A percentile compares a stretch with the other conserved stretches of the same genome.
Evolutionary conservation across 2,329 filamentous ascomycete genomes (phyloP).

Genomic region (Pseudopyricularia cyperi): DNA sequence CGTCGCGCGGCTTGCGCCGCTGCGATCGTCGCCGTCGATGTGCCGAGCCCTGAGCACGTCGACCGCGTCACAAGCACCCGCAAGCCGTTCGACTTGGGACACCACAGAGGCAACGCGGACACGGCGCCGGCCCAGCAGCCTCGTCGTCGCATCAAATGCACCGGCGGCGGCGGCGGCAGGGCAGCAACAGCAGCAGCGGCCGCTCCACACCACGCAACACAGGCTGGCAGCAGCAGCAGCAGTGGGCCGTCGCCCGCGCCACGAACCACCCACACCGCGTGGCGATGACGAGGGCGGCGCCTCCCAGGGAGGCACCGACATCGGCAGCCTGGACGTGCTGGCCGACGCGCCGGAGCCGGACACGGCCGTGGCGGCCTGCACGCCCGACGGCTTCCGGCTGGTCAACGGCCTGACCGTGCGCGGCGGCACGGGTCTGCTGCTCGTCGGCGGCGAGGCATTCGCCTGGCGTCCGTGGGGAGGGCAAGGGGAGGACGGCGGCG

Average conservation of each 20-base stretch:
- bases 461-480: conserved; percentile 67
- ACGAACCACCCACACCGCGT: not conserved
- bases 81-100: not conserved
- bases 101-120: not conserved
- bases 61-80: not conserved
- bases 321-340: conserved; percentile 66
- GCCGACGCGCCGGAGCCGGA: conserved; percentile 62
- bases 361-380: conserved; percentile 73
- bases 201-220: not conserved
- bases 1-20: not conserved
- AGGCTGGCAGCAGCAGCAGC: not conserved
- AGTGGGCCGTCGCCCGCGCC: too few relatives aligned
- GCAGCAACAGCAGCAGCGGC: not conserved
- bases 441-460: conserved; percentile 82
- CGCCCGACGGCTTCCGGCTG: conserved; percentile 71
- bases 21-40: not conserved
- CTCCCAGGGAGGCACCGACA: conserved; percentile 36
- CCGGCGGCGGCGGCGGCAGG: not conserved
- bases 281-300: not conserved
- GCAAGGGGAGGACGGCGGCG: not conserved
- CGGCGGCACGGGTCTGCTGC: conserved; percentile 40
- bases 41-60: not conserved
- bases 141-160: not conserved
- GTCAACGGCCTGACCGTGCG: conserved; percentile 65
- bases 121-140: not conserved